These are phyloP conservation scores for Ogataea allantospora DNA, from an alignment of 805 yeast genomes.

Conservation along the genomic window DNA sequence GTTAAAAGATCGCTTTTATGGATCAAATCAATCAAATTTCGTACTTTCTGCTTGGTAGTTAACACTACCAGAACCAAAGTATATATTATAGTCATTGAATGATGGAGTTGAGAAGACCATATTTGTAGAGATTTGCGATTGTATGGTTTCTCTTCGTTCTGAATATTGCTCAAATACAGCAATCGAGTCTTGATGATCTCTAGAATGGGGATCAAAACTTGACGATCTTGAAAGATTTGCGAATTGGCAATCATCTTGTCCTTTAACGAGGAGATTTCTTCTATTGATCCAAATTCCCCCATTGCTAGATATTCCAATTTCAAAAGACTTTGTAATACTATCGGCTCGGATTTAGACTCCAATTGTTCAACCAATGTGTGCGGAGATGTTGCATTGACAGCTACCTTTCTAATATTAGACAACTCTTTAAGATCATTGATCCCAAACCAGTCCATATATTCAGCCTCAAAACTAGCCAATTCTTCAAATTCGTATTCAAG, in stretches of 20 bases:
- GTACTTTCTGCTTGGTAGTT: conserved; percentile 10
- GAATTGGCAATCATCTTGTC: conserved; percentile 26
- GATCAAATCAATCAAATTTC: conserved; percentile 10
- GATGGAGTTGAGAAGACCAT: conserved; percentile 30
- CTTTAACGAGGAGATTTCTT: conserved; percentile 23
- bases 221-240: conserved; percentile 18
- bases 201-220: conserved; percentile 14
- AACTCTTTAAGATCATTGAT: conserved; percentile 30
- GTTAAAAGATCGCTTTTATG: conserved; percentile 40
- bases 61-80: conserved; percentile 17
- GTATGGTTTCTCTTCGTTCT: conserved; percentile 17
- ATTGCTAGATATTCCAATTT: conserved; percentile 28
- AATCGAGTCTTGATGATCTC: conserved; percentile 16
- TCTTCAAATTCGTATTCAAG: conserved; percentile 44
- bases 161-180: conserved; percentile 20
- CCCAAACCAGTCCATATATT: conserved; percentile 41
- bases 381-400: conserved; percentile 14
- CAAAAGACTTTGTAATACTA: conserved; percentile 16
- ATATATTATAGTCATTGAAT: conserved; percentile 30
- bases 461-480: conserved; percentile 35
- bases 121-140: conserved; percentile 12
- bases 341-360: not conserved
- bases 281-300: conserved; percentile 30
- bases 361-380: not conserved
- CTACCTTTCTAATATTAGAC: conserved; percentile 6